Percentiles rank a stretch among this genome's conserved stretches.
phyloP scores from a whole-genome alignment of 352 stramenopile genomes.

The Phytophthora pini region DNA sequence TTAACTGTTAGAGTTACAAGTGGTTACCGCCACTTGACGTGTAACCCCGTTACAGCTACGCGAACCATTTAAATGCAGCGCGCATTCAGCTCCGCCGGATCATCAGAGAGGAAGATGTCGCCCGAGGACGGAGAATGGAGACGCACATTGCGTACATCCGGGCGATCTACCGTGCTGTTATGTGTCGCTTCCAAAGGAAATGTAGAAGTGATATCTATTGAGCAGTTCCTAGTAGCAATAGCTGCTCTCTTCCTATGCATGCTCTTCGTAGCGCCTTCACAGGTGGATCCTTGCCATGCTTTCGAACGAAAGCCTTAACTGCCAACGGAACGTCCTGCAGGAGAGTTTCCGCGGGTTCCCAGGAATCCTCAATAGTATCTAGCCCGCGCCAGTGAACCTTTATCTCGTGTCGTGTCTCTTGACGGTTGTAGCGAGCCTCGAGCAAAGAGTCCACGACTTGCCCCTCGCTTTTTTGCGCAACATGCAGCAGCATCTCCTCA shows the following conservation, averaged over 20 bases:
- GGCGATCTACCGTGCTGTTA: too few species aligned
- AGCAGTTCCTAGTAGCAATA: neutral
- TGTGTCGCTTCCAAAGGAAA: neutral
- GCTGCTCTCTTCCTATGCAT: neutral
- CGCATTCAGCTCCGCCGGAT: too few species aligned
- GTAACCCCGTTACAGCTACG: too few species aligned
- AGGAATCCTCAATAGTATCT: neutral
- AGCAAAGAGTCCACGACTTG: neutral
- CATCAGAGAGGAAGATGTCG: too few species aligned
- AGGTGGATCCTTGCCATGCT: too few species aligned
- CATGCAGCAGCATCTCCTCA: neutral
- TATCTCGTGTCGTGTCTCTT: neutral
- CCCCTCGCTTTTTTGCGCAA: neutral
- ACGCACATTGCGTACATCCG: too few species aligned
- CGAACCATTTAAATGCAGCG: too few species aligned
- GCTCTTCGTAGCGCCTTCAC: neutral
- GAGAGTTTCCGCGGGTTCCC: neutral
- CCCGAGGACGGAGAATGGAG: too few species aligned
- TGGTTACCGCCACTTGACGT: too few species aligned
- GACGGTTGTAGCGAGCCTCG: neutral
- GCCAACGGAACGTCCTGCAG: too few species aligned
- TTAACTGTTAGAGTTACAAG: too few species aligned
- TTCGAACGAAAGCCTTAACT: too few species aligned
- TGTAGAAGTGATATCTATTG: neutral
- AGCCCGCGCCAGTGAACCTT: slow-evolving; percentile 1